Conservation (phyloP, 306 rosid genomes). For the Herpetospermum pedunculosum region DNA sequence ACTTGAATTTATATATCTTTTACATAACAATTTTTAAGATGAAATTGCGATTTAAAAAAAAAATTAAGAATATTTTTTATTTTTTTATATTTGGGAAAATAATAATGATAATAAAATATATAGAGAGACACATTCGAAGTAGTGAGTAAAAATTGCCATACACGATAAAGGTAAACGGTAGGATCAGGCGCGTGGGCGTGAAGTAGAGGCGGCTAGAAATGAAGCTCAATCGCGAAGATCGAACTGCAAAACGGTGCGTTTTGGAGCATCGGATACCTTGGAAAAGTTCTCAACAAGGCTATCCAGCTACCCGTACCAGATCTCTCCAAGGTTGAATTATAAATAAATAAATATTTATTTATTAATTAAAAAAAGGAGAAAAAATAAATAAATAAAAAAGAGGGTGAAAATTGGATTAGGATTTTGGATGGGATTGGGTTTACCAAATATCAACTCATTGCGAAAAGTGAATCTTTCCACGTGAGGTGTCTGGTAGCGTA, state of each 20-base stretch:
- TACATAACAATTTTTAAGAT: too few relatives aligned
- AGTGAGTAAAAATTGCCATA: not conserved
- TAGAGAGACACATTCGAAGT: too few relatives aligned
- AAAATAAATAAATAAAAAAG: not conserved
- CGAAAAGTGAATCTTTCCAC: slow-evolving; percentile 10
- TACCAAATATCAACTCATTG: slow-evolving; percentile 8
- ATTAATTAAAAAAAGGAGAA: too few relatives aligned
- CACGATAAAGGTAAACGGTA: not conserved
- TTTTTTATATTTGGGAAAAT: too few relatives aligned
- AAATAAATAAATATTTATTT: not conserved
- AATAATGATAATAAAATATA: too few relatives aligned
- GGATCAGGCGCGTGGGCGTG: not conserved
- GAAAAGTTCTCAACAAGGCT: not conserved
- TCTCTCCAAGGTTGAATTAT: not conserved
- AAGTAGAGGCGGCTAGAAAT: not conserved
- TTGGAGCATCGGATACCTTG: slow-evolving; percentile 6
- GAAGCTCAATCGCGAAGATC: not conserved
- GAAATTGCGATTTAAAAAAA: too few relatives aligned
- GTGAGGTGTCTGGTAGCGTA: slow-evolving; percentile 15
- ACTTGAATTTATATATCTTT: too few relatives aligned
- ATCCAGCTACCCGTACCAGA: not conserved
- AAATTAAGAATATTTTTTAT: too few relatives aligned
- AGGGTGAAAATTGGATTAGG: slow-evolving; percentile 6
- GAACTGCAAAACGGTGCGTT: not conserved
- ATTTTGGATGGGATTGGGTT: slow-evolving; percentile 12